phyloP scores from a whole-genome alignment of 768 basidiomycete genomes.

The Agaricus subrufescens region DNA sequence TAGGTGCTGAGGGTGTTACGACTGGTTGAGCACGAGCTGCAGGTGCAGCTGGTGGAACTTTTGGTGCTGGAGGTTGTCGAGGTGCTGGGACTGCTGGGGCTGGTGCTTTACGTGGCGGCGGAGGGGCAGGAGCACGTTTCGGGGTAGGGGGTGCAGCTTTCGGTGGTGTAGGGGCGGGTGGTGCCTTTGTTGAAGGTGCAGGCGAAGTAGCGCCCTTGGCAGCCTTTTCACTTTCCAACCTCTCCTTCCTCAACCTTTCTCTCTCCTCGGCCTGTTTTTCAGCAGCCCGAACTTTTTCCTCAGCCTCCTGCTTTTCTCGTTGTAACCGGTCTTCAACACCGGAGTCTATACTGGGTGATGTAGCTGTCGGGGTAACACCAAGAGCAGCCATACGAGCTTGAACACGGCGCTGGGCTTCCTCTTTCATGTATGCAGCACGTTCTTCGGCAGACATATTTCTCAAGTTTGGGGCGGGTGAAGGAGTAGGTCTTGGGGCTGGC shows the following conservation, averaged over 20 bases:
- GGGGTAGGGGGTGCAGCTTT: slow-evolving; percentile 19
- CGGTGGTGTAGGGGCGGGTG: slow-evolving; percentile 12
- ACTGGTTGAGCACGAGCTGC: slow-evolving; percentile 18
- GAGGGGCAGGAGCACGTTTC: slow-evolving; percentile 14
- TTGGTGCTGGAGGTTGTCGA: slow-evolving; percentile 13
- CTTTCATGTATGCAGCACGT: slow-evolving; percentile 69
- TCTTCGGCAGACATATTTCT: slow-evolving; percentile 87
- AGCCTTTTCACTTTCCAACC: slow-evolving; percentile 73
- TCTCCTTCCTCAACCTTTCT: slow-evolving; percentile 64
- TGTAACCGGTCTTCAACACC: slow-evolving; percentile 81
- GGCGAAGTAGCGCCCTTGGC: slow-evolving; percentile 36
- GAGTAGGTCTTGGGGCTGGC: slow-evolving; percentile 38
- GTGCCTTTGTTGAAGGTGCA: slow-evolving; percentile 24
- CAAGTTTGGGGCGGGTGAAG: slow-evolving; percentile 54
- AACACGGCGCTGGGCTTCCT: slow-evolving; percentile 77
- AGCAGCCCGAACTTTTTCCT: slow-evolving; percentile 73
- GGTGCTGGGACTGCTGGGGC: slow-evolving; percentile 37
- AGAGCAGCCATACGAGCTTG: slow-evolving; percentile 83
- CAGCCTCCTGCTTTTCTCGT: slow-evolving; percentile 87
- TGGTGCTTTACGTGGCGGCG: slow-evolving; percentile 27
- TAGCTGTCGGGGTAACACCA: slow-evolving; percentile 55
- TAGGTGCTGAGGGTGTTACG: slow-evolving; percentile 25
- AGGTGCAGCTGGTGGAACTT: slow-evolving; percentile 17
- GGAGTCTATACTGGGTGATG: slow-evolving; percentile 55
- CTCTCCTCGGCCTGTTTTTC: slow-evolving; percentile 81